Evolutionary conservation across 2,329 filamentous ascomycete genomes (phyloP), one percentile per base, ranked within the genome.

Genomic region (Penicillium nordicum): DNA sequence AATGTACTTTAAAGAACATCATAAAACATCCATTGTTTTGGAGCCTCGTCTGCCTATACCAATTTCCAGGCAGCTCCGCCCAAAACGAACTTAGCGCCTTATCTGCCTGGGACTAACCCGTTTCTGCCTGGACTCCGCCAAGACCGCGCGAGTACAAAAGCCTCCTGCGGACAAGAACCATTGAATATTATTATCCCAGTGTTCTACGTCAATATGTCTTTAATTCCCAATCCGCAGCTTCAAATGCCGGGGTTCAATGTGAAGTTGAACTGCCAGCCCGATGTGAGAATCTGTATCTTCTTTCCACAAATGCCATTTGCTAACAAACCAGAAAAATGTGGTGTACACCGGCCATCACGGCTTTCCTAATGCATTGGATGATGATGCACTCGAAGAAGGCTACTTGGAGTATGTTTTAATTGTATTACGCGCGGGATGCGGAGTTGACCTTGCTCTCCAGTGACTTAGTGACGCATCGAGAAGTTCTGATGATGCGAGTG

Each of bases 401-500:
- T 11, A 9, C 25, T 18, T 18, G 12, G 1, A 27, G 47, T 50
- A 40, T n/a, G 47, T 23, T 21, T 18, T 4, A 9, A 40, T 30
- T n/a, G 4, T 27, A 32, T 8, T 16, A 21, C 18, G 7, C 5
- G 16, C 23, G n/a, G 38, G 12, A 18, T 29, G 11, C 21, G 7
- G n/a, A 14, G 27, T n/a, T 50, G 7, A 50, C 23, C 23, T 40
- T 40, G 12, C 11, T 23, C 16, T 29, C 9, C 21, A 50, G 47
- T 7, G 5, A 40, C 47, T 29, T 50, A 7, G 23, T 40, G 9
- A 40, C 36, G 6, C 47, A 50, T 11, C 34, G 72, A n/a, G 76
- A 79, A 59, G 53, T 74, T 12, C 57, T 68, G 7, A 78, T 79
- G 74, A 68, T 79, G 62, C 63, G 61, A 29, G 57, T 76, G 25